Conservation (phyloP, 306 rosid genomes). For the Luffa aegyptiaca region DNA sequence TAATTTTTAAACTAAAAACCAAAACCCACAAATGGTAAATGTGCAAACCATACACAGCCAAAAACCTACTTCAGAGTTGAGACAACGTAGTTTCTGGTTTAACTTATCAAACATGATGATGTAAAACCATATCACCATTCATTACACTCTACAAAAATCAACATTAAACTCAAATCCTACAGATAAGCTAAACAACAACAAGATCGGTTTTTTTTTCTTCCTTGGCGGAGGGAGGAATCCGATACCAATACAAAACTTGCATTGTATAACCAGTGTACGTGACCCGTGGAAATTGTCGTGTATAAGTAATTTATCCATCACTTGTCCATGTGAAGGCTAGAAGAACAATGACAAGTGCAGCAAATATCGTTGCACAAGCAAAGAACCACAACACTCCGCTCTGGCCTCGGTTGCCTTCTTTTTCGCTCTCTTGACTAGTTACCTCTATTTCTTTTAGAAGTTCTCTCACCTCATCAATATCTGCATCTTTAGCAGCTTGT, state of each 20-base stretch:
- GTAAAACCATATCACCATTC: background rate
- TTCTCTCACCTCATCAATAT: constrained; percentile 69
- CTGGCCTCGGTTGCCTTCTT: constrained; percentile 17
- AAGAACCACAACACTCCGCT: constrained; percentile 34
- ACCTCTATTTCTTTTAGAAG: constrained; percentile 58
- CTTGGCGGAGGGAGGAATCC: background rate
- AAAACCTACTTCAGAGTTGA: background rate
- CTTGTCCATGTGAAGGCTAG: constrained; percentile 63
- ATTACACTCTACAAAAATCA: background rate
- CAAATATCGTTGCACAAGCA: constrained; percentile 31
- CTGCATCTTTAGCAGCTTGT: constrained; percentile 82
- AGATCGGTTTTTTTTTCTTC: background rate
- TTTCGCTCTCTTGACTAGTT: constrained; percentile 38
- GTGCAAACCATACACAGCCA: background rate
- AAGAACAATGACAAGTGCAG: constrained; percentile 50
- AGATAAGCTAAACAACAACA: background rate
- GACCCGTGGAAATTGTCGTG: background rate
- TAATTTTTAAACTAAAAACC: background rate
- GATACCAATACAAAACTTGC: background rate
- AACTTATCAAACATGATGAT: background rate
- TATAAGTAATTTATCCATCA: constrained; percentile 37
- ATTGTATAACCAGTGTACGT: background rate
- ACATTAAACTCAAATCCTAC: background rate
- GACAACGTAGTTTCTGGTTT: background rate
- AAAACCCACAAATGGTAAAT: background rate